phyloP scores from a whole-genome alignment of 139 green algal genomes.

The Spirogloea muscicola region DNA sequence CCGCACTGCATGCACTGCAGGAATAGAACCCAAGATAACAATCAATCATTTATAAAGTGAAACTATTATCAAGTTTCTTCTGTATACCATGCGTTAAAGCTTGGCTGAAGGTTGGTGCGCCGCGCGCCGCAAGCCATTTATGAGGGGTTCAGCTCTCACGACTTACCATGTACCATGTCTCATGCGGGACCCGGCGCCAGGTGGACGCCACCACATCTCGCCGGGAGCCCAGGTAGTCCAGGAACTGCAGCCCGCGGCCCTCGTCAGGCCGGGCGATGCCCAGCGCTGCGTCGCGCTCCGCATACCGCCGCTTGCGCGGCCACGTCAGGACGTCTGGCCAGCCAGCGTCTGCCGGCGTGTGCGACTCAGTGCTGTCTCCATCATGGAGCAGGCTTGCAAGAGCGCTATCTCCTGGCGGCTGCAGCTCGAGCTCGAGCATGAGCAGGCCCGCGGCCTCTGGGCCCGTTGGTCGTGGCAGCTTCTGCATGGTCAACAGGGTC shows the following conservation, averaged over 20 bases:
- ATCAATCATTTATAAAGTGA: background rate
- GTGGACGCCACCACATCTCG: constrained; percentile 23
- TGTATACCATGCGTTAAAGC: background rate
- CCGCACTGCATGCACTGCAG: constrained; percentile 25
- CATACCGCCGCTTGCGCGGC: constrained; percentile 25
- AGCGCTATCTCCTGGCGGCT: constrained; percentile 5
- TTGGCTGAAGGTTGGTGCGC: background rate
- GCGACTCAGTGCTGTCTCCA: no score
- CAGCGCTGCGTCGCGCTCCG: constrained; percentile 32
- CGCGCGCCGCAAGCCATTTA: background rate
- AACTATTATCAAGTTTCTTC: background rate
- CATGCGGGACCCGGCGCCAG: constrained; percentile 5
- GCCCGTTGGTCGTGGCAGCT: constrained; percentile 25
- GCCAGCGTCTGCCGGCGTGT: no score
- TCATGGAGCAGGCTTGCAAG: no score
- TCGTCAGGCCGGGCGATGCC: constrained; percentile 6
- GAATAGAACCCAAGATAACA: no score
- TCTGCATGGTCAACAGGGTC: no score
- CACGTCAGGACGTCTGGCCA: no score
- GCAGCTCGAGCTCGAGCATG: constrained; percentile 39
- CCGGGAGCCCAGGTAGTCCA: constrained; percentile 18
- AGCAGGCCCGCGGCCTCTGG: constrained; percentile 35
- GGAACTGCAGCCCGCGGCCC: background rate
- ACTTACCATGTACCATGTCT: constrained; percentile 36
- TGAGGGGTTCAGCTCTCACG: background rate